phyloP scores from a whole-genome alignment of 192 early-diverging fungal species.

The Rhizophlyctis rosea region DNA sequence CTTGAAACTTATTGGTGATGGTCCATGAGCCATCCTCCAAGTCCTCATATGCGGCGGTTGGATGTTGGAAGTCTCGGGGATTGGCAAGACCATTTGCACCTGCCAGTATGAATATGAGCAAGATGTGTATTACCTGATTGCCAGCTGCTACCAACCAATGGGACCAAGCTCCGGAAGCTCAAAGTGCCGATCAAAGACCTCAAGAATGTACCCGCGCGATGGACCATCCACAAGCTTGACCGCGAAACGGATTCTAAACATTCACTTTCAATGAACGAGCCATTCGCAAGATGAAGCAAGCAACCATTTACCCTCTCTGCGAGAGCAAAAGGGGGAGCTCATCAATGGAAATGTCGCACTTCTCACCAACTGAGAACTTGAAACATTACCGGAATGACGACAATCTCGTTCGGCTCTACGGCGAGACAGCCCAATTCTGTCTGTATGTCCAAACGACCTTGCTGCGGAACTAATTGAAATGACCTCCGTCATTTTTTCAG shows the following conservation, averaged over 20 bases:
- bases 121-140: neutral
- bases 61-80: constrained; percentile 89
- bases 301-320: no score
- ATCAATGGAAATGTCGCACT: no score
- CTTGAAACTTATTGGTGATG: constrained; percentile 82
- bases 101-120: constrained; percentile 12
- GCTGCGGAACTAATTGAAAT: constrained; percentile 74
- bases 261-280: neutral
- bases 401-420: constrained; percentile 87
- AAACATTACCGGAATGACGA: constrained; percentile 89
- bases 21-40: constrained; percentile 51
- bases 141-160: constrained; percentile 57
- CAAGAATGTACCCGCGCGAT: constrained; percentile 85
- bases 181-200: constrained; percentile 87
- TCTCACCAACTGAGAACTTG: no score
- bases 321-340: no score
- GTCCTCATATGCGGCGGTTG: constrained; percentile 76
- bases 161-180: constrained; percentile 94
- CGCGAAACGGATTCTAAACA: constrained; percentile 71
- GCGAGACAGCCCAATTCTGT: constrained; percentile 87
- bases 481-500: no score
- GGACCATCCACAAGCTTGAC: constrained; percentile 77
- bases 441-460: constrained; percentile 79
- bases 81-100: constrained; percentile 93
- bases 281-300: no score